Percentiles rank a stretch among this genome's conserved stretches.
phyloP scores from a whole-genome alignment of 768 basidiomycete genomes.

The Mycena vitilis region DNA sequence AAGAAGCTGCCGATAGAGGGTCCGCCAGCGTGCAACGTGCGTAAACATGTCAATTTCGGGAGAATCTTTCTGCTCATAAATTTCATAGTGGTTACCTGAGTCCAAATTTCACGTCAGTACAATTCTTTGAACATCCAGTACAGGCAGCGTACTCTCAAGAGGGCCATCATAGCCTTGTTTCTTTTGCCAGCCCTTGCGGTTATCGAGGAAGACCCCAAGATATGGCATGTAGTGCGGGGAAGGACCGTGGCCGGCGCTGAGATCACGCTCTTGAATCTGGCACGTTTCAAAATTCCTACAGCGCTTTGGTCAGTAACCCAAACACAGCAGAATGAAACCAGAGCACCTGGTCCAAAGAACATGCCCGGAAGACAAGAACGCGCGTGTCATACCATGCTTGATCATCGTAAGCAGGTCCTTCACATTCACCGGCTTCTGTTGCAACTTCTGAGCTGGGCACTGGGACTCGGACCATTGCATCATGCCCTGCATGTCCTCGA shows the following conservation, averaged over 20 bases:
- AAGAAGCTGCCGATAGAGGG: conserved; percentile 36
- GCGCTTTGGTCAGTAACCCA: neutral
- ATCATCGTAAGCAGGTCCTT: conserved; percentile 21
- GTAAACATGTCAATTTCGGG: conserved; percentile 45
- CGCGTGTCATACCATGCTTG: conserved; percentile 45
- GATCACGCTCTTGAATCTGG: conserved; percentile 38
- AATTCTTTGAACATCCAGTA: no score
- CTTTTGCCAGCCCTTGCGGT: conserved; percentile 46
- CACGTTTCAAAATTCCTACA: conserved; percentile 46
- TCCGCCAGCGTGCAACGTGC: conserved; percentile 42
- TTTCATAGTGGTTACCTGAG: conserved; percentile 46
- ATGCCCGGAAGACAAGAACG: conserved; percentile 42
- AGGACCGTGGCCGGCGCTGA: conserved; percentile 34
- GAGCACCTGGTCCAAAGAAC: conserved; percentile 44
- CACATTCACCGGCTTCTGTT: conserved; percentile 6
- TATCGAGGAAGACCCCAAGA: conserved; percentile 39
- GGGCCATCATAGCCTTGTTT: conserved; percentile 41
- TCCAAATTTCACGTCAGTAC: neutral
- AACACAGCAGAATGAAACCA: neutral
- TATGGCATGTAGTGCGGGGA: conserved; percentile 35
- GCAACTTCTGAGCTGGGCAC: conserved; percentile 32
- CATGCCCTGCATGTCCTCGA: conserved; percentile 44
- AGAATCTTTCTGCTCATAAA: conserved; percentile 47
- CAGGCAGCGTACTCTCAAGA: conserved; percentile 19
- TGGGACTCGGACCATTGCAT: conserved; percentile 42